These are phyloP conservation scores for Pyronema domesticum DNA, from an alignment of 495 filamentous ascomycete species.

Conservation along the genomic window DNA sequence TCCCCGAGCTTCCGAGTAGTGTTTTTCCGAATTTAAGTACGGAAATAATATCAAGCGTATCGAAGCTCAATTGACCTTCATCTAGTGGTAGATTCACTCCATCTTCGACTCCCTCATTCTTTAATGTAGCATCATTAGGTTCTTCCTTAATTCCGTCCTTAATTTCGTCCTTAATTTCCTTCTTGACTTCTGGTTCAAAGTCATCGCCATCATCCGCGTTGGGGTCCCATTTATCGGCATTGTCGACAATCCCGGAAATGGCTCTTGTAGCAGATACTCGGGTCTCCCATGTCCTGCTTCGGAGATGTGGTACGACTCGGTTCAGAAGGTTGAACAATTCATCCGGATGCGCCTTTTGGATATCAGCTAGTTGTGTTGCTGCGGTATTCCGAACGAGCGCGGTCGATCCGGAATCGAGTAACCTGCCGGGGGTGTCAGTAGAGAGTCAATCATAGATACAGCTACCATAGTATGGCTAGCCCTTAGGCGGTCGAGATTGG, in stretches of 20 bases:
- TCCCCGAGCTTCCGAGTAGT: constrained; percentile 62
- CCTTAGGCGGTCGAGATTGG: background rate
- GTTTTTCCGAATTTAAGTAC: constrained; percentile 68
- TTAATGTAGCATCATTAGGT: constrained; percentile 9
- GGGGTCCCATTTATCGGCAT: constrained; percentile 74
- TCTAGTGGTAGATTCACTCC: constrained; percentile 25
- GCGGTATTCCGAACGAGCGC: constrained; percentile 87
- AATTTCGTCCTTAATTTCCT: constrained; percentile 28
- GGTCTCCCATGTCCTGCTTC: constrained; percentile 90
- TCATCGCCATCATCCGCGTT: constrained; percentile 39
- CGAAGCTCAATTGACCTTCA: constrained; percentile 38
- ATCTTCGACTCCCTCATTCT: constrained; percentile 26
- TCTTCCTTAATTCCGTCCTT: constrained; percentile 31
- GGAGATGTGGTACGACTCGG: constrained; percentile 80
- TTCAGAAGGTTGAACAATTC: constrained; percentile 94
- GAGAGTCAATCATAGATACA: background rate
- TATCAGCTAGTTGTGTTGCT: constrained; percentile 87
- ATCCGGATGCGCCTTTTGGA: constrained; percentile 92
- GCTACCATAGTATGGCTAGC: constrained; percentile 1
- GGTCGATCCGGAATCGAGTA: constrained; percentile 92
- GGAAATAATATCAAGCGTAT: constrained; percentile 54
- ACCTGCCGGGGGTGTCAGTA: constrained; percentile 31
- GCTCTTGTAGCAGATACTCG: constrained; percentile 79
- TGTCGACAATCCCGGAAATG: constrained; percentile 76
- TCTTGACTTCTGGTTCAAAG: constrained; percentile 36